These are phyloP conservation scores for Fusarium torulosum DNA, from an alignment of 2,329 filamentous ascomycete genomes.

Conservation along the genomic window DNA sequence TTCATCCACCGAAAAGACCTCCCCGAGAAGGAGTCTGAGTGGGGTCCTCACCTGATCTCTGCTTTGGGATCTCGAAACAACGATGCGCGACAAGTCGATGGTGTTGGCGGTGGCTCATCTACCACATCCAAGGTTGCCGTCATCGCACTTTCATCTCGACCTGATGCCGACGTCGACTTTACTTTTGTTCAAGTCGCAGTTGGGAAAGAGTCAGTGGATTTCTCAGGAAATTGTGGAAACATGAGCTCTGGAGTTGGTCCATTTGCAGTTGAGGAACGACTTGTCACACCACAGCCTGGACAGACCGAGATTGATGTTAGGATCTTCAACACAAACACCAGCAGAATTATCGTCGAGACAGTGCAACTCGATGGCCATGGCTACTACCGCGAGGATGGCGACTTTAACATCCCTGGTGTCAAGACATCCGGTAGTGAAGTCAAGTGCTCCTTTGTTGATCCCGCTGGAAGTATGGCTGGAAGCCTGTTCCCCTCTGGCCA, in stretches of 20 bases:
- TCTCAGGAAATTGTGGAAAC: slow-evolving; percentile 73
- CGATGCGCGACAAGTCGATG: slow-evolving; percentile 70
- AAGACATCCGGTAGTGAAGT: slow-evolving; percentile 65
- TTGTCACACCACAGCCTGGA: slow-evolving; percentile 48
- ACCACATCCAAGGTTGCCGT: slow-evolving; percentile 73
- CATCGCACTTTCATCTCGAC: slow-evolving; percentile 57
- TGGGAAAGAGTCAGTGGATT: slow-evolving; percentile 65
- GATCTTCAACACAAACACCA: slow-evolving; percentile 74
- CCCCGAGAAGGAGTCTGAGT: slow-evolving; percentile 59
- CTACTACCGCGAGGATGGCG: slow-evolving; percentile 61
- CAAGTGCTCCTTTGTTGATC: slow-evolving; percentile 69
- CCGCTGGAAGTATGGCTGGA: slow-evolving; percentile 71
- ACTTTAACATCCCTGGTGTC: slow-evolving; percentile 71
- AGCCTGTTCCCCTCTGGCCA: slow-evolving; percentile 69
- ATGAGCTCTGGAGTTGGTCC: slow-evolving; percentile 72
- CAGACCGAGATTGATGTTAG: slow-evolving; percentile 52
- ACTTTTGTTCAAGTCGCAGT: slow-evolving; percentile 73
- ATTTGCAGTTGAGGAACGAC: slow-evolving; percentile 67
- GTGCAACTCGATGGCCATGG: slow-evolving; percentile 64
- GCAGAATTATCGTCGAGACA: slow-evolving; percentile 65
- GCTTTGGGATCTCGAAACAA: slow-evolving; percentile 64
- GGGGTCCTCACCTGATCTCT: slow-evolving; percentile 65
- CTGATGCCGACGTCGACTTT: slow-evolving; percentile 68
- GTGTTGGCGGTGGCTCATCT: slow-evolving; percentile 71
- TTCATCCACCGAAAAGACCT: slow-evolving; percentile 68